Evolutionary conservation across 2,329 filamentous ascomycete genomes (phyloP), one percentile per base, ranked within the genome.

Genomic region (Stachybotrys chlorohalonatus): DNA sequence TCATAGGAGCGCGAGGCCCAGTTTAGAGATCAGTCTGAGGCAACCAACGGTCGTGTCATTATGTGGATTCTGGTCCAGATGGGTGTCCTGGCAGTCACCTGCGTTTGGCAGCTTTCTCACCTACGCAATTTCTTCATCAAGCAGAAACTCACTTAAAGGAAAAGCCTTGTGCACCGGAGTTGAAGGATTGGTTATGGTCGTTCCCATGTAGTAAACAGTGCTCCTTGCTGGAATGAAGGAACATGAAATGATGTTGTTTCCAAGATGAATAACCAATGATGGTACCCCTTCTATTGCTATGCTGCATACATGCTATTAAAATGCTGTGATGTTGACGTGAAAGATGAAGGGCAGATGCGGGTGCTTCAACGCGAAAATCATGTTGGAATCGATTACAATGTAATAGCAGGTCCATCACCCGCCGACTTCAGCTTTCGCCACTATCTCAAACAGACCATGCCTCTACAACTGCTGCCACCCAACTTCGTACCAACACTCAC

Each of bases 121-220:
- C 81, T 99, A 64, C 83, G 94, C 63, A 88, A 89, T 50, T 99
- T 99, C 82, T 99, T 99, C 78, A 99, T 99, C 79, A 99, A 99
- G 82, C 93, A 97, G 79, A 99, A 99, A 82, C 85, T 99, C 70
- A 97, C 94, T 57, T 99, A 45, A 56, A 17, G 52, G 52, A 53
- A 59, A 45, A 51, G 52, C 56, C 51, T 49, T 17, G 54, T 56
- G 57, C 51, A 56, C 53, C 49, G 55, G 45, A 62, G 55, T 54
- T 49, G 57, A 48, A 46, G 42, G 15, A 51, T 39, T 51, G n/a
- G 47, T 49, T 30, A 31, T 32, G 16, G 48, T 46, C 11, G 11
- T 49, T 58, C 49, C 61, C 47, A 63, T 60, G 60, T 42, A 24
- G 36, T 42, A 42, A 13, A 42, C 36, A 9, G 36, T 42, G 5